phyloP scores from a whole-genome alignment of 352 stramenopile genomes.

The Pelagophyceae sp. region DNA sequence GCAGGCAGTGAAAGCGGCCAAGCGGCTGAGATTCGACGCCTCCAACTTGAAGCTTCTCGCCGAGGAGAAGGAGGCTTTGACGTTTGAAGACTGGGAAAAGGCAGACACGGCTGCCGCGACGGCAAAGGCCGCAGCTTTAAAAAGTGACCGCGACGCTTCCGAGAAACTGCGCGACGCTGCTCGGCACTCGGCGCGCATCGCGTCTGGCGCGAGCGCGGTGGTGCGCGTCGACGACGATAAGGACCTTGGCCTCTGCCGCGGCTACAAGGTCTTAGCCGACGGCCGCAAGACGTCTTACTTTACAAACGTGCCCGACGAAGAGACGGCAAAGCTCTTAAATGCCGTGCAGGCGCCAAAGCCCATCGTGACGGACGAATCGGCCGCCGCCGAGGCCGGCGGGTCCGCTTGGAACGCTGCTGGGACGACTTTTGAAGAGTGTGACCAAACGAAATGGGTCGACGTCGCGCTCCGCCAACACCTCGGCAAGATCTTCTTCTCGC shows the following conservation, averaged over 20 bases:
- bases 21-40: background rate
- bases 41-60: background rate
- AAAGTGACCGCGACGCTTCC: background rate
- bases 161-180: background rate
- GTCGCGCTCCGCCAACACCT: background rate
- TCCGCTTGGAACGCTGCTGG: constrained; percentile 47
- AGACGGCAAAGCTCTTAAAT: constrained; percentile 65
- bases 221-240: constrained; percentile 6
- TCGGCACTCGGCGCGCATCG: background rate
- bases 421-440: constrained; percentile 71
- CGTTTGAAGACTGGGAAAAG: constrained; percentile 6
- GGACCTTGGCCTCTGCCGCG: constrained; percentile 39
- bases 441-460: constrained; percentile 55
- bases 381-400: no score
- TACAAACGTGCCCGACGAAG: constrained; percentile 71
- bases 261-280: constrained; percentile 76
- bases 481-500: constrained; percentile 57
- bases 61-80: background rate
- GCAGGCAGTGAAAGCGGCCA: background rate
- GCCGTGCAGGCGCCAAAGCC: constrained; percentile 46
- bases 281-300: constrained; percentile 76
- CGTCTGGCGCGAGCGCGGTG: background rate
- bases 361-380: background rate
- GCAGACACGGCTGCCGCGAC: background rate
- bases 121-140: background rate